Base-by-base conservation (phyloP, 2,329 filamentous ascomycete species). In the Ascochyta koolunga region DNA sequence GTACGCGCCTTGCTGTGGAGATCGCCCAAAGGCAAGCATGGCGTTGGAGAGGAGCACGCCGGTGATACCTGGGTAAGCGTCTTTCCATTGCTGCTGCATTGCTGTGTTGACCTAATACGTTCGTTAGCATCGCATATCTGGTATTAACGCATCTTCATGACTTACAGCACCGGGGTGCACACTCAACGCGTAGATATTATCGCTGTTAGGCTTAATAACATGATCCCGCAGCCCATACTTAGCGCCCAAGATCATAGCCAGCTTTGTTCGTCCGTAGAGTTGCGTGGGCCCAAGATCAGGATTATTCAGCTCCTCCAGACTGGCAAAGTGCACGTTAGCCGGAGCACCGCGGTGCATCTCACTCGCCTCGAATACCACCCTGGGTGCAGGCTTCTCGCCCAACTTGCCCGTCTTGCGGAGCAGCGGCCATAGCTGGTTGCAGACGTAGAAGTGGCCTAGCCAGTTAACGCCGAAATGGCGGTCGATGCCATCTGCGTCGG, bases 1-100 rank as follows among this genome's bases (percentile, higher is more conserved):
- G 63, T 76, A 80, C 0, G 78, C 72, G 0, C 78, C 78, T 37
- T 80, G 77, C 53, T 80, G 72, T 0, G 70, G 62, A 24, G 72
- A 70, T 0, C 78, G 70, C 1, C 78, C 71, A 2, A 72, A 54
- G 0, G 71, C 58, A 6, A 72, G 49, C 71, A 74, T 77, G 0
- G 67, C 63, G 52, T 64, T 74, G 0, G 73, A 69, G 2, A 78
- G 53, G 1, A 79, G 56, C 22, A 73, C 74, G 1, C 78, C 78
- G 0, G 72, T 68, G 0, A 80, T 59, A 0, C 77, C 76, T 0
- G 77, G 77, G 38, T 79, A 79, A 0, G 77, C 77, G 15, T 78
- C 75, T 52, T 79, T 79, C 76, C 76, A 80, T 51, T 80, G 77
- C 45, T 79, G 67, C 46, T 79, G 76, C 72, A 79, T 79, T 3